A percentile compares a stretch with the other conserved stretches of the same genome.
phyloP scores from a whole-genome alignment of 106 monocot genomes.

The Allium fistulosum region DNA sequence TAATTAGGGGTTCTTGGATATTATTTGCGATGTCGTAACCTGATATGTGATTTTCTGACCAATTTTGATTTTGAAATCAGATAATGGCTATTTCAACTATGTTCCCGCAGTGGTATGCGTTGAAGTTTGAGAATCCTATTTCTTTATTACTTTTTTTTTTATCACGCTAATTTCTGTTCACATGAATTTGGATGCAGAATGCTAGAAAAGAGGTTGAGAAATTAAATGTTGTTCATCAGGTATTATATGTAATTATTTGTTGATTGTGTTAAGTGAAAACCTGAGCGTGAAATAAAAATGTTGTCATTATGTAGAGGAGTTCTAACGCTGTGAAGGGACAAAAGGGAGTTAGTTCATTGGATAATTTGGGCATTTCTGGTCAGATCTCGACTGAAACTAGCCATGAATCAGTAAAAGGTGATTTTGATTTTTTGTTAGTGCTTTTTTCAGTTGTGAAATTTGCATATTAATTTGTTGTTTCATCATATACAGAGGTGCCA shows the following conservation, averaged over 20 bases:
- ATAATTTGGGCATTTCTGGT: constrained; percentile 19
- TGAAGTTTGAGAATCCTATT: background rate
- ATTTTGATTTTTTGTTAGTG: background rate
- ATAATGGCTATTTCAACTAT: constrained; percentile 8
- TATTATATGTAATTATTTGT: background rate
- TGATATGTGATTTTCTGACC: background rate
- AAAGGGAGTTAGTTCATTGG: constrained; percentile 16
- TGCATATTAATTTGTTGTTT: background rate
- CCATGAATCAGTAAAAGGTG: constrained; percentile 13
- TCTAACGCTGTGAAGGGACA: constrained; percentile 31
- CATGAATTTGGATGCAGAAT: background rate
- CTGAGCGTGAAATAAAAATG: no score
- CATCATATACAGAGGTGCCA: constrained; percentile 16
- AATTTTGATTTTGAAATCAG: constrained; percentile 12
- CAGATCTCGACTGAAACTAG: constrained; percentile 12
- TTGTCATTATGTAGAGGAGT: constrained; percentile 17
- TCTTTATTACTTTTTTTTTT: constrained; percentile 1
- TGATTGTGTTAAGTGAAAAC: background rate
- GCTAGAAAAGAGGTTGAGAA: constrained; percentile 7
- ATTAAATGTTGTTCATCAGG: constrained; percentile 12
- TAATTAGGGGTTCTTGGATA: background rate
- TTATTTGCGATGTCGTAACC: background rate
- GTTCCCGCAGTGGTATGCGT: constrained; percentile 10
- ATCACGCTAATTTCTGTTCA: background rate
- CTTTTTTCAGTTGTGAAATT: background rate